A percentile compares a stretch with the other conserved stretches of the same genome.
These are phyloP conservation scores for Cladosporium oxysporum DNA, from an alignment of 2,329 filamentous ascomycete species.

Conservation along the genomic window DNA sequence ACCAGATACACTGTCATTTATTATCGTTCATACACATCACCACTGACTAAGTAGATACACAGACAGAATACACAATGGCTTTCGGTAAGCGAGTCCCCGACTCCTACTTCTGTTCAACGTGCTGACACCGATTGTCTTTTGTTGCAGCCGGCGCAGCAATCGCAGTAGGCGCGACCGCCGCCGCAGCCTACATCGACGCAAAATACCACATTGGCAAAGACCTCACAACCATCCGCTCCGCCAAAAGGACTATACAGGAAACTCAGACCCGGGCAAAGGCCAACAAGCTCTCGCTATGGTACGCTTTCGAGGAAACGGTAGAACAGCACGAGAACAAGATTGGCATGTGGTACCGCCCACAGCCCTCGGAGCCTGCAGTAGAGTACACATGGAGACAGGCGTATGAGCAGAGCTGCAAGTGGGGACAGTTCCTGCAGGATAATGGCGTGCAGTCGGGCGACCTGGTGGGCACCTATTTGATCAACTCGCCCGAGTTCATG, in stretches of 20 bases:
- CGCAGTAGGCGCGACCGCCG: slow-evolving; percentile 19
- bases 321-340: slow-evolving; percentile 44
- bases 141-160: slow-evolving; percentile 15
- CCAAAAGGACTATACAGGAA: slow-evolving; percentile 43
- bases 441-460: slow-evolving; percentile 38
- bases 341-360: slow-evolving; percentile 68
- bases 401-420: slow-evolving; percentile 60
- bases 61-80: slow-evolving; percentile 13
- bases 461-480: slow-evolving; percentile 37
- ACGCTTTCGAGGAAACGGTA: slow-evolving; percentile 57
- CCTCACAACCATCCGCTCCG: slow-evolving; percentile 48
- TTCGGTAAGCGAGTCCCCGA: slow-evolving; percentile 10
- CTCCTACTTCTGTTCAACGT: neutral
- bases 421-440: slow-evolving; percentile 61
- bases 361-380: slow-evolving; percentile 38
- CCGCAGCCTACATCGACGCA: slow-evolving; percentile 62
- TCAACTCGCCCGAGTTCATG: slow-evolving; percentile 41
- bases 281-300: slow-evolving; percentile 63
- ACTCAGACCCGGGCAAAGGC: slow-evolving; percentile 45
- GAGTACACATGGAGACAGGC: slow-evolving; percentile 60
- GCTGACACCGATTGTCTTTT: neutral
- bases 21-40: neutral
- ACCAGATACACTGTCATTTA: neutral
- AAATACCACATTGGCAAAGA: slow-evolving; percentile 69
- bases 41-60: neutral